Evolutionary conservation across 2,329 filamentous ascomycete species (phyloP).

Genomic region (Colletotrichum chrysophilum): DNA sequence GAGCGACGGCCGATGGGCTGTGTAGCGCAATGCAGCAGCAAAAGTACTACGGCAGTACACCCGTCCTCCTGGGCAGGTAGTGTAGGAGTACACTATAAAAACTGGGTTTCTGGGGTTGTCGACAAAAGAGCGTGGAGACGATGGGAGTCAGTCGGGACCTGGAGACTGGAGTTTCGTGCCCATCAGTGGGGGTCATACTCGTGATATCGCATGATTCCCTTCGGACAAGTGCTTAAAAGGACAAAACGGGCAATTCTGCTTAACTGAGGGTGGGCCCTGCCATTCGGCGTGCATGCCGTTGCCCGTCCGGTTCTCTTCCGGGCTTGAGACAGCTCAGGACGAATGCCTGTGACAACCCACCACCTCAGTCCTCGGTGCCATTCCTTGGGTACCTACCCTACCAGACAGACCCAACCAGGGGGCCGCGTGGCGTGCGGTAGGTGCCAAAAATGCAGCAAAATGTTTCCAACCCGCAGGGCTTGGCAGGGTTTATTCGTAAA

Average conservation of each 20-base stretch:
- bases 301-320: slow-evolving; percentile 16
- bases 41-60: background rate
- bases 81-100: background rate
- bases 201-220: background rate
- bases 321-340: background rate
- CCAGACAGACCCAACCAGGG: background rate
- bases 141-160: background rate
- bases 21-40: background rate
- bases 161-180: background rate
- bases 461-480: background rate
- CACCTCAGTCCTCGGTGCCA: no score
- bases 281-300: slow-evolving; percentile 7
- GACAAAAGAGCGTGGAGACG: background rate
- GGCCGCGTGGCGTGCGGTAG: background rate
- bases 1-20: background rate
- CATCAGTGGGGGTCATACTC: background rate
- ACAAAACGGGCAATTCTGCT: background rate
- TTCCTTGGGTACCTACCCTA: no score
- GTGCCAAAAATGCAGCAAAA: background rate
- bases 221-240: slow-evolving; percentile 2
- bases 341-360: background rate
- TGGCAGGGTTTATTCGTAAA: background rate
- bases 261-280: background rate
- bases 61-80: background rate
- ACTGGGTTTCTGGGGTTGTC: background rate